phyloP scores from a whole-genome alignment of 1,284 basidiomycete species.

The Apiotrichum veenhuisii region DNA sequence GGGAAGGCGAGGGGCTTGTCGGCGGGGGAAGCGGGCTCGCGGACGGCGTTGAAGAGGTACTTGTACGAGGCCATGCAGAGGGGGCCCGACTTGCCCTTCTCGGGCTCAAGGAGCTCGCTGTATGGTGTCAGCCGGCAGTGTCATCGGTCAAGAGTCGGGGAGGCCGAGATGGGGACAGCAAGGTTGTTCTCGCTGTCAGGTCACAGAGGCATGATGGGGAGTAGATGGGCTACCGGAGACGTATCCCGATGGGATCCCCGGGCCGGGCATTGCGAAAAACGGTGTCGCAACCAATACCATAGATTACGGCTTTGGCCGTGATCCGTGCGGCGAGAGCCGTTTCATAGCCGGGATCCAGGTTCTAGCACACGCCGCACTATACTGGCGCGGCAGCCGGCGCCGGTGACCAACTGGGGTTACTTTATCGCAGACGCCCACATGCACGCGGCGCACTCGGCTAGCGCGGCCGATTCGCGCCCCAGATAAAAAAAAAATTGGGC shows the following conservation, averaged over 20 bases:
- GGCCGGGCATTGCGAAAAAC: not conserved
- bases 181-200: too few species aligned
- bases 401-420: not conserved
- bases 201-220: too few species aligned
- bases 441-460: not conserved
- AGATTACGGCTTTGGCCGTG: too few species aligned
- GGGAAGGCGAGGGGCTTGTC: conserved; percentile 85
- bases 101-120: conserved; percentile 80
- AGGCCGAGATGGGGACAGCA: too few species aligned
- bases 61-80: conserved; percentile 95
- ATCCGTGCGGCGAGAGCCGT: too few species aligned
- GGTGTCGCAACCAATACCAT: not conserved
- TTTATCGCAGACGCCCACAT: not conserved
- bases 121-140: not conserved
- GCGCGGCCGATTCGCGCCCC: too few species aligned
- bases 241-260: too few species aligned
- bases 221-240: too few species aligned
- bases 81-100: conserved; percentile 75
- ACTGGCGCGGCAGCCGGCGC: not conserved
- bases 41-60: conserved; percentile 89
- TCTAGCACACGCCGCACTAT: too few species aligned
- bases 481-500: too few species aligned
- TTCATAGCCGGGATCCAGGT: too few species aligned
- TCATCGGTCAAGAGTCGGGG: too few species aligned
- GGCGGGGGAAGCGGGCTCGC: conserved; percentile 76